Percentiles rank a stretch among this genome's conserved stretches.
Evolutionary conservation across 1,284 basidiomycete species (phyloP).

Genomic region (Pseudozyma pruni): DNA sequence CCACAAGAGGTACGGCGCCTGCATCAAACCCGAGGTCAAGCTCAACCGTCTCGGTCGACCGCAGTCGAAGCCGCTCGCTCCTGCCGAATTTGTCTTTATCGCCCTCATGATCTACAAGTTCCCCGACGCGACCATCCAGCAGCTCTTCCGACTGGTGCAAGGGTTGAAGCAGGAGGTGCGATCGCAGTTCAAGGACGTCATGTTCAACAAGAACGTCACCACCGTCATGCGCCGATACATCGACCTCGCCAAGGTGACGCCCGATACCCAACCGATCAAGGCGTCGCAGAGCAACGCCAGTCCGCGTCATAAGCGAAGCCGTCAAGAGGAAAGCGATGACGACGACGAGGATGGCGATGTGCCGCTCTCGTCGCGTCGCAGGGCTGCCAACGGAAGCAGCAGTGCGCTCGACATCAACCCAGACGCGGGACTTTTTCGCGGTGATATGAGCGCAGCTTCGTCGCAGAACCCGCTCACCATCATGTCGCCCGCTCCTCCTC

Average conservation of each 20-base stretch:
- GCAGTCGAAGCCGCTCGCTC: constrained; percentile 37
- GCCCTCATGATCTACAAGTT: constrained; percentile 44
- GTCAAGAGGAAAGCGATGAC: neutral
- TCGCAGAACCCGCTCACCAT: constrained; percentile 28
- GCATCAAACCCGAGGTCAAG: constrained; percentile 38
- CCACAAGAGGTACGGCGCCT: constrained; percentile 30
- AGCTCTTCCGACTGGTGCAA: constrained; percentile 38
- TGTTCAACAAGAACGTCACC: constrained; percentile 37
- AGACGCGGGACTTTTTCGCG: constrained; percentile 27
- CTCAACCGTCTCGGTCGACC: constrained; percentile 13
- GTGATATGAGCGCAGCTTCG: neutral
- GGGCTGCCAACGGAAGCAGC: constrained; percentile 1
- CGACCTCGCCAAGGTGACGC: constrained; percentile 5
- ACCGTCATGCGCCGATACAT: constrained; percentile 33
- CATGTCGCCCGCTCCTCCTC: constrained; percentile 11
- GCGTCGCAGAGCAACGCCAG: neutral
- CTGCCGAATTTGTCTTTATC: constrained; percentile 50
- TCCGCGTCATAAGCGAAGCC: constrained; percentile 13
- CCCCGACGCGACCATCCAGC: constrained; percentile 16
- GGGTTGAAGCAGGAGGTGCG: constrained; percentile 42
- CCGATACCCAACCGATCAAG: constrained; percentile 4
- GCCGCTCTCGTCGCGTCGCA: constrained; percentile 11
- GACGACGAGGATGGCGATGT: constrained; percentile 24
- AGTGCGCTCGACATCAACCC: constrained; percentile 23
- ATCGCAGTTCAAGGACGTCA: constrained; percentile 45